A percentile compares a stretch with the other conserved stretches of the same genome.
phyloP scores from a whole-genome alignment of 1,139 yeast species.

The Debaryomycetaceae sp. region DNA sequence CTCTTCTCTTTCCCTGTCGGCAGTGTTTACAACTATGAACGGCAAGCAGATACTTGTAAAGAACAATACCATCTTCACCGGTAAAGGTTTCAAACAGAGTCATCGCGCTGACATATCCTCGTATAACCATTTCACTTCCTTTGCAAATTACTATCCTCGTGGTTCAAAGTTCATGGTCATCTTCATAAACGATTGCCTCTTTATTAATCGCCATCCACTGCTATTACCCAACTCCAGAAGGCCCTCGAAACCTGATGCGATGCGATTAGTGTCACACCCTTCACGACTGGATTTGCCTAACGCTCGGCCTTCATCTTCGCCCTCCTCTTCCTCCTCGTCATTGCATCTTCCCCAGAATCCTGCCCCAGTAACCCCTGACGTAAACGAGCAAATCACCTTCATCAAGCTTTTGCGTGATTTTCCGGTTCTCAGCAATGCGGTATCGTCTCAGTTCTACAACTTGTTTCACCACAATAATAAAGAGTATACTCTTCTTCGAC shows the following conservation, averaged over 20 bases:
- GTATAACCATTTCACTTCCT: slow-evolving; percentile 33
- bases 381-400: slow-evolving; percentile 7
- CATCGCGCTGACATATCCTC: slow-evolving; percentile 33
- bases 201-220: slow-evolving; percentile 18
- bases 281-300: not conserved
- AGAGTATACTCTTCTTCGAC: slow-evolving; percentile 21
- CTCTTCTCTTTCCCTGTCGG: slow-evolving; percentile 22
- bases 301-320: not conserved
- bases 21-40: slow-evolving; percentile 45
- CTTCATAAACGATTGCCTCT: slow-evolving; percentile 39
- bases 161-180: slow-evolving; percentile 43
- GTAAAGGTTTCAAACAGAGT: slow-evolving; percentile 46
- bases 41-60: slow-evolving; percentile 48
- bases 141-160: slow-evolving; percentile 35
- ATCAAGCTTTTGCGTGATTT: slow-evolving; percentile 32
- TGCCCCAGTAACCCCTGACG: not conserved
- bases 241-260: not conserved
- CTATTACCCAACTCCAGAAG: not conserved
- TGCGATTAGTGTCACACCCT: not conserved
- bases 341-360: not conserved
- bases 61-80: slow-evolving; percentile 43
- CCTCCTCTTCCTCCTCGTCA: not conserved
- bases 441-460: slow-evolving; percentile 34
- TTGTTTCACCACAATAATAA: slow-evolving; percentile 36
- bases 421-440: slow-evolving; percentile 35